Conservation (phyloP, 2,329 filamentous ascomycete species). For the Penicillium sp. region DNA sequence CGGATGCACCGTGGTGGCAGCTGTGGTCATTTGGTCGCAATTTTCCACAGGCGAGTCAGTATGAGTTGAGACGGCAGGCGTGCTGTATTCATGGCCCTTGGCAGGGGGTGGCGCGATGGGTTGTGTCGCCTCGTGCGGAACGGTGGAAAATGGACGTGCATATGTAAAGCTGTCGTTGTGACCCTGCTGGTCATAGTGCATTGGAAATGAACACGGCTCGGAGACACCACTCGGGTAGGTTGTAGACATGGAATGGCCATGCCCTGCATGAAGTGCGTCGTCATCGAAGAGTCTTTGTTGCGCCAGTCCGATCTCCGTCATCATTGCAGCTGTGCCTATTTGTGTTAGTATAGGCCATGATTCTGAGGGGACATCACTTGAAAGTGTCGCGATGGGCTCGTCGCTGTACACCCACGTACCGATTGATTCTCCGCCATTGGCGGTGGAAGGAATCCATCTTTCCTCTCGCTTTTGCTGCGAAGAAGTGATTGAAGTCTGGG, state of each 20-base stretch:
- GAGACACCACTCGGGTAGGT: conserved; percentile 21
- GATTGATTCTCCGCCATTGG: conserved; percentile 33
- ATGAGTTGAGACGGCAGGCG: conserved; percentile 6
- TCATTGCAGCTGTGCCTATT: conserved; percentile 32
- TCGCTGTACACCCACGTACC: conserved; percentile 24
- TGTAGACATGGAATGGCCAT: conserved; percentile 18
- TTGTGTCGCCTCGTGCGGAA: conserved; percentile 13
- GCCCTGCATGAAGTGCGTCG: conserved; percentile 20
- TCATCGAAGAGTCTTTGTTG: conserved; percentile 38
- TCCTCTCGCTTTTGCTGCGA: conserved; percentile 42
- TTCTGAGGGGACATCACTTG: neutral
- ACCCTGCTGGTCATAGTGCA: conserved; percentile 4
- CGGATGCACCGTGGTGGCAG: neutral
- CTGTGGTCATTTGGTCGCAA: neutral
- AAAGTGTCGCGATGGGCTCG: neutral
- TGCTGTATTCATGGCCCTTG: conserved; percentile 16
- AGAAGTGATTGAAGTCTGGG: conserved; percentile 22
- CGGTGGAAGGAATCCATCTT: conserved; percentile 36
- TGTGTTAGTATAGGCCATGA: neutral
- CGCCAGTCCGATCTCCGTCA: conserved; percentile 39
- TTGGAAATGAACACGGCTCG: conserved; percentile 21
- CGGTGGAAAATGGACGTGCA: neutral
- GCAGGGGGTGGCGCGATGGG: conserved; percentile 3
- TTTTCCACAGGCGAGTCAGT: conserved; percentile 4
- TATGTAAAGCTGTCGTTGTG: conserved; percentile 1